Evolutionary conservation across 139 green algal genomes (phyloP).

Genomic region (Coelastrella sp.): DNA sequence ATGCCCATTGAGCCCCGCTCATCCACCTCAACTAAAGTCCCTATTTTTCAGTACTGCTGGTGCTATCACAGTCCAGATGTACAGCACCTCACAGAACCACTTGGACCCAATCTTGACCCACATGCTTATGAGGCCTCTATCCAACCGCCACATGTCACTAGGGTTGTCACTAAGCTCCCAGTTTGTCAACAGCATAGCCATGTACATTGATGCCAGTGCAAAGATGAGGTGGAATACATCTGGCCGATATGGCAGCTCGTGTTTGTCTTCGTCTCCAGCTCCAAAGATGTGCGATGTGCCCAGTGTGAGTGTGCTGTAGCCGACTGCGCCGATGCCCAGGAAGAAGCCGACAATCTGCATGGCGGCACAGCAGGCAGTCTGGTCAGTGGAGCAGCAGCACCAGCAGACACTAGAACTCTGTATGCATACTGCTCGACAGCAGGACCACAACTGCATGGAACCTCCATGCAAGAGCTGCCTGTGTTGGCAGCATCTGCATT

Average conservation of each 20-base stretch:
- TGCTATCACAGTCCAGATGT: conserved; percentile 88
- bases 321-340: conserved; percentile 63
- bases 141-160: conserved; percentile 60
- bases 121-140: conserved; percentile 70
- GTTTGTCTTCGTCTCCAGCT: conserved; percentile 14
- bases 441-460: no score
- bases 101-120: conserved; percentile 88
- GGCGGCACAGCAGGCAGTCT: neutral
- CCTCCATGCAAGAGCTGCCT: no score
- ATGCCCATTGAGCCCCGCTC: no score
- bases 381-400: neutral
- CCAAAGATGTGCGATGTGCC: conserved; percentile 57
- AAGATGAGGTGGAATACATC: conserved; percentile 89
- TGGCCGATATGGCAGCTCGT: conserved; percentile 70
- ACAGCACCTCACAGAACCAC: conserved; percentile 85
- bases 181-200: conserved; percentile 82
- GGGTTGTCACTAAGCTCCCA: conserved; percentile 65
- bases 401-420: no score
- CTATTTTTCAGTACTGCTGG: conserved; percentile 67
- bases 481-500: no score
- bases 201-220: conserved; percentile 74
- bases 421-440: no score
- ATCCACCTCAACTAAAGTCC: conserved; percentile 64
- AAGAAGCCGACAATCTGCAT: conserved; percentile 69
- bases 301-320: conserved; percentile 62